Percentiles rank a stretch among this genome's conserved stretches.
phyloP scores from a whole-genome alignment of 306 rosid genomes.

The Nissolia schottii region DNA sequence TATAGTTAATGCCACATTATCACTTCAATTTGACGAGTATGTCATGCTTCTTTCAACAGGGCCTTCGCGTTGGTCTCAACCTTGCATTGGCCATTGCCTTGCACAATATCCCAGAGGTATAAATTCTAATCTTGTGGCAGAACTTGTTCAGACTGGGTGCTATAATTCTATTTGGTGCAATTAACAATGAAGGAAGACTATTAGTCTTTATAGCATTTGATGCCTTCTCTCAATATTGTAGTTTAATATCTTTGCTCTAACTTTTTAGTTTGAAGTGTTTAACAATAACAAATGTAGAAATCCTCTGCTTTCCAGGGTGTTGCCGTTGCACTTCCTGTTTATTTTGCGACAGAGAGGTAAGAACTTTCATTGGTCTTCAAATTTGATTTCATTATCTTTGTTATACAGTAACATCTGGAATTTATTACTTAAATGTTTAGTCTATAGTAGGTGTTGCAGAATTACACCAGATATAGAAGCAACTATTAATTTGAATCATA shows the following conservation, averaged over 20 bases:
- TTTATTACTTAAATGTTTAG: neutral
- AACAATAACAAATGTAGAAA: neutral
- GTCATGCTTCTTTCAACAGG: conserved; percentile 40
- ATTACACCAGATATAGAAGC: neutral
- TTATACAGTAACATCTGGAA: neutral
- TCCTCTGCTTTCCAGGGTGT: conserved; percentile 51
- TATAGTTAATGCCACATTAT: conserved; percentile 7
- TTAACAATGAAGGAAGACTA: neutral
- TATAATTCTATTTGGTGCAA: neutral
- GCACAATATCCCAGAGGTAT: conserved; percentile 94
- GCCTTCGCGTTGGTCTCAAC: conserved; percentile 86
- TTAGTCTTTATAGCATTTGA: neutral
- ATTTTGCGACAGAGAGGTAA: conserved; percentile 78
- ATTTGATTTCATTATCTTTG: neutral
- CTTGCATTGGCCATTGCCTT: conserved; percentile 87
- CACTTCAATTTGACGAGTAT: conserved; percentile 12
- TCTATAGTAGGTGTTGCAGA: neutral
- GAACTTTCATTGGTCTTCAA: conserved; percentile 7
- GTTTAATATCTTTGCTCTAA: neutral
- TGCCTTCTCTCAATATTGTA: neutral
- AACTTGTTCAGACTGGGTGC: neutral
- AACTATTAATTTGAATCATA: neutral
- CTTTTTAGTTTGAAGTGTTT: neutral
- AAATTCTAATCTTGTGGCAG: neutral
- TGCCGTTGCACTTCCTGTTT: conserved; percentile 92